Evolutionary conservation across 176 grass and related monocot genomes (phyloP).

Genomic region (Bromus sterilis): DNA sequence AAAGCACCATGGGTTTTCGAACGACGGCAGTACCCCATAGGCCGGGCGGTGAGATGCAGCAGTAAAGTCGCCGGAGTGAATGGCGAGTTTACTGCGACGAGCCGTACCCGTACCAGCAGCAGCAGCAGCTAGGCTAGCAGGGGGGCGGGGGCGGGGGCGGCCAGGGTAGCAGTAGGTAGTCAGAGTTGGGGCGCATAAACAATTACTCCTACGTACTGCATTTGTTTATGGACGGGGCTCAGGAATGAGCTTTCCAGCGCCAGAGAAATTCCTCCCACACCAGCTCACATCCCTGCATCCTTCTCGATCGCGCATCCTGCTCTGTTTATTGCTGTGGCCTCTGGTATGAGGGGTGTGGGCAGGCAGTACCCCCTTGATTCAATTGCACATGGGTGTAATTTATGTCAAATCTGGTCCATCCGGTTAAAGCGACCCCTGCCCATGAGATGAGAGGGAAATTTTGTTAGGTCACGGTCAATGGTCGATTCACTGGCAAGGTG

Average conservation of each 20-base stretch:
- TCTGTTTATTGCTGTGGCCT: neutral
- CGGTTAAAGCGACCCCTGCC: slow-evolving; percentile 12
- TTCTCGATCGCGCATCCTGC: slow-evolving; percentile 4
- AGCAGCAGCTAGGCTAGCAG: neutral
- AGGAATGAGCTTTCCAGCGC: slow-evolving; percentile 34
- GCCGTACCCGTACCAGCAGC: neutral
- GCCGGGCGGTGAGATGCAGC: neutral
- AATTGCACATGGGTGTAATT: slow-evolving; percentile 57
- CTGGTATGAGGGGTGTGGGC: neutral
- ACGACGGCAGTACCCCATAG: neutral
- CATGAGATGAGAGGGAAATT: neutral
- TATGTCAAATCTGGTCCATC: slow-evolving; percentile 44
- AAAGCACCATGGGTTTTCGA: neutral
- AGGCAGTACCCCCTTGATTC: slow-evolving; percentile 8
- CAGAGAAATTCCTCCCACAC: slow-evolving; percentile 19
- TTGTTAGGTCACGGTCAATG: neutral
- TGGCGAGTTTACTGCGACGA: neutral
- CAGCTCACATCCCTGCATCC: slow-evolving; percentile 17
- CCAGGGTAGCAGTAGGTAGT: slow-evolving; percentile 20
- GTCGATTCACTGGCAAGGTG: neutral
- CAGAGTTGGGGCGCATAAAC: slow-evolving; percentile 29
- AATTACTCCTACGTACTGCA: neutral
- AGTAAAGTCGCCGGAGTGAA: neutral
- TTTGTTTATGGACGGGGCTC: slow-evolving; percentile 25
- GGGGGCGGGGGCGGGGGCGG: no score